phyloP scores from a whole-genome alignment of 225 moss, liverwort and hornwort species.

The Pseudisothecium myosuroides region DNA sequence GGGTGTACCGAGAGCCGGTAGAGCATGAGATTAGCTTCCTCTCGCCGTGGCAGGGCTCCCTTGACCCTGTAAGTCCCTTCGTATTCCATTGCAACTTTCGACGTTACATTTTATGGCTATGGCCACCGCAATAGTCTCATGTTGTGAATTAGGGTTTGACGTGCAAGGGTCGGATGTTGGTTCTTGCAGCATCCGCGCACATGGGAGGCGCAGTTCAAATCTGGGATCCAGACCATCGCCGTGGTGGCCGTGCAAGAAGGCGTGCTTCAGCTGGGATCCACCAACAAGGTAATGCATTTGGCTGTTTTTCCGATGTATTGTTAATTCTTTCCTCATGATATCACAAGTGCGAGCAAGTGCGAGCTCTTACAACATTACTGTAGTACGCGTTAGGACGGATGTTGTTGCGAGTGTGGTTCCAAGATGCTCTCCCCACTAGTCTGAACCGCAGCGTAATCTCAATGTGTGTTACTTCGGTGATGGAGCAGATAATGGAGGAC shows the following conservation, averaged over 20 bases:
- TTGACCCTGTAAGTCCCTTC: constrained; percentile 61
- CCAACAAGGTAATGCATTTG: constrained; percentile 22
- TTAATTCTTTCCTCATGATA: background rate
- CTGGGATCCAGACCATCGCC: constrained; percentile 58
- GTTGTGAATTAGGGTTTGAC: background rate
- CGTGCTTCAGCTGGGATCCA: constrained; percentile 51
- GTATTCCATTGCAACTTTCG: background rate
- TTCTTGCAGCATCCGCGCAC: constrained; percentile 52
- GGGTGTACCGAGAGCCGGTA: constrained; percentile 86
- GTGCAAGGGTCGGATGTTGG: background rate
- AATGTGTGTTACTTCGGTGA: background rate
- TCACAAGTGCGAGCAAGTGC: background rate
- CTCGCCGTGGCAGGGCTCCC: constrained; percentile 83
- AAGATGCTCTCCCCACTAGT: background rate
- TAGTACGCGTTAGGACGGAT: background rate
- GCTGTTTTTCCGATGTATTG: background rate
- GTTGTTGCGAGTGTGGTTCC: background rate
- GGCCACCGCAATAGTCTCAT: background rate
- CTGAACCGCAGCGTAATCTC: background rate
- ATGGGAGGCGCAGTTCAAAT: constrained; percentile 59
- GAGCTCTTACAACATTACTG: background rate
- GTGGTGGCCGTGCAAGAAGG: constrained; percentile 54
- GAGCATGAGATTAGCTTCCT: constrained; percentile 90
- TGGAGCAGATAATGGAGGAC: constrained; percentile 47
- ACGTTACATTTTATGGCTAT: background rate